Evolutionary conservation across 495 filamentous ascomycete species (phyloP), one percentile per base, ranked within the genome.

Genomic region (Letharia lupina): DNA sequence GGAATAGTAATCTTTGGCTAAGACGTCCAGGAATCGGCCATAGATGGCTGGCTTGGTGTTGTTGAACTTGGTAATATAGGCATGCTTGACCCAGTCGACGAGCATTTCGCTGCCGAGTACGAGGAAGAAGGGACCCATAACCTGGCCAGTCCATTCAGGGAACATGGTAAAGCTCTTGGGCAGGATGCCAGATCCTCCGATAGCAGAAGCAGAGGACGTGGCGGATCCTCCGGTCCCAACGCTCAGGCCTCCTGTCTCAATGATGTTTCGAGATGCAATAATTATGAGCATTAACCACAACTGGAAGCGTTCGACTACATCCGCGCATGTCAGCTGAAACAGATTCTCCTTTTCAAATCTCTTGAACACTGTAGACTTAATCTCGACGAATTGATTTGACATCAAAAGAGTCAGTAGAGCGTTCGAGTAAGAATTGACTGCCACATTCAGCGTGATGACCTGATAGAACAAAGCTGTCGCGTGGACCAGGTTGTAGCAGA

Each of bases 11-110:
- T 99, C 94, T 73, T 96, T 97, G 58, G 91, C 91, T 20, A 98
- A 80, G 4, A 98, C 87, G 72, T 99, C 94, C 18, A 97, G 80
- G 74, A 94, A 97, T 41, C 91, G 85, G 18, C 83, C 82, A 72
- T 99, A 98, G 50, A 99, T 86, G 4, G 82, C 87, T 28, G 95
- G 95, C 50, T 92, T 90, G 61, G 89, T 89, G 69, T 94, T 95
- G 79, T 99, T 99, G 80, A 99, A 99, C 75, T 99, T 99, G 67
- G 86, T 91, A 74, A 98, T 94, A 74, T 96, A 99, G 16, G 90
- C 90, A 72, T 99, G 94, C 74, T 99, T 99, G 68, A 96, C 78
- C 91, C 90, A 97, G 74, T 99, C 94, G 1, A 99, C 94, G 2
- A 96, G 76, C 89, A 96, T 96, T 76, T 99, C 94, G 39, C 90